Evolutionary conservation across 129 eudicot genomes (phyloP).

Genomic region (Sambucus nigra): DNA sequence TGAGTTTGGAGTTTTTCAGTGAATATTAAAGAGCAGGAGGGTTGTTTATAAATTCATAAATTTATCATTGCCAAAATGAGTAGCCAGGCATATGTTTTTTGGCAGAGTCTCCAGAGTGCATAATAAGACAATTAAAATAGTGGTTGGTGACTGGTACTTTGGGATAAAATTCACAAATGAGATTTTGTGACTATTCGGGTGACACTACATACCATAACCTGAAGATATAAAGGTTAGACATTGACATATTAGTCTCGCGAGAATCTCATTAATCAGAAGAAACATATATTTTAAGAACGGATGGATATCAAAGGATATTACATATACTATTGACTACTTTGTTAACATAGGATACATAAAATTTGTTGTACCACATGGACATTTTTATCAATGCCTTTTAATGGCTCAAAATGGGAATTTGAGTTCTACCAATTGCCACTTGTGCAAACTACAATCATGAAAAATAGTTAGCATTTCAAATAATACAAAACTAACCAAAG

Average conservation of each 20-base stretch:
- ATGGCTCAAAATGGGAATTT: no score
- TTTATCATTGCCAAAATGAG: slow-evolving; percentile 97
- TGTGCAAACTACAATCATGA: no score
- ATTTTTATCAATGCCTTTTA: neutral
- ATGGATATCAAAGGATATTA: neutral
- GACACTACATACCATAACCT: slow-evolving; percentile 66
- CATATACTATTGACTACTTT: neutral
- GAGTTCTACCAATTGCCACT: no score
- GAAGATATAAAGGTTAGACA: neutral
- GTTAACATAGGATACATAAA: neutral
- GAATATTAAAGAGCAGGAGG: slow-evolving; percentile 55
- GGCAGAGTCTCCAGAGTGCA: slow-evolving; percentile 63
- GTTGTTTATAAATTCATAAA: slow-evolving; percentile 79
- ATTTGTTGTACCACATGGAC: no score
- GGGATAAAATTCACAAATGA: slow-evolving; percentile 46
- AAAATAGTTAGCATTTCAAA: no score
- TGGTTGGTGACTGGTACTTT: slow-evolving; percentile 97
- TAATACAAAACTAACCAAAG: no score
- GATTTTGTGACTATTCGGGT: slow-evolving; percentile 70
- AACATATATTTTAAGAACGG: neutral
- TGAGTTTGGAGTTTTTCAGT: slow-evolving; percentile 41
- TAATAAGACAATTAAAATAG: slow-evolving; percentile 76
- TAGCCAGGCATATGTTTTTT: slow-evolving; percentile 81
- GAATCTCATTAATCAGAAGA: neutral
- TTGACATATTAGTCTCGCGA: neutral